Conservation (phyloP, 2,329 filamentous ascomycete species). For the Bipolaris oryzae region DNA sequence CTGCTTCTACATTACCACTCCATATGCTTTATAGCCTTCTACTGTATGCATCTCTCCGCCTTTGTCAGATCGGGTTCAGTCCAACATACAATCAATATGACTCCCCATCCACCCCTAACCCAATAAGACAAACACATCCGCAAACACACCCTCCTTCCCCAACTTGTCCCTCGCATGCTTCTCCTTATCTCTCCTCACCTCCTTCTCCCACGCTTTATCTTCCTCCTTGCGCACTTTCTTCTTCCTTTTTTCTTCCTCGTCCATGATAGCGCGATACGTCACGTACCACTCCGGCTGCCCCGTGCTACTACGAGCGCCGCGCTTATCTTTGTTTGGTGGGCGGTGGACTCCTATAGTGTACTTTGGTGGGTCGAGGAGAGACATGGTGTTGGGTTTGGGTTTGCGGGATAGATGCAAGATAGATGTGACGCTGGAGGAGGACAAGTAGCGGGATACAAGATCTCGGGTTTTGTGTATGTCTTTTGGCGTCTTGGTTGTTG, state of each 20-base stretch:
- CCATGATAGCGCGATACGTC: background rate
- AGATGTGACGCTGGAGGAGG: background rate
- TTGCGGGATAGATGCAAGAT: background rate
- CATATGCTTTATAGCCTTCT: too few species aligned
- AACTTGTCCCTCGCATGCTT: background rate
- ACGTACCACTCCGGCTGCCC: background rate
- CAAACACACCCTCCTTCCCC: background rate
- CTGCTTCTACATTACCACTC: too few species aligned
- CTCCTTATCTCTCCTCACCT: background rate
- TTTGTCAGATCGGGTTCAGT: too few species aligned
- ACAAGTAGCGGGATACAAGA: background rate
- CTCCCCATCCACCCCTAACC: background rate
- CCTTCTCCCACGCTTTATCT: background rate
- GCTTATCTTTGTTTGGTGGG: background rate
- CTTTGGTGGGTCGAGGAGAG: too few species aligned
- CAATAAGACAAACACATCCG: background rate
- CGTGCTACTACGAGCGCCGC: background rate
- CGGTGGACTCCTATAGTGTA: too few species aligned
- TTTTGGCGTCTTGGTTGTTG: background rate
- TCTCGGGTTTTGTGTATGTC: background rate
- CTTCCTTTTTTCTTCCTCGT: background rate
- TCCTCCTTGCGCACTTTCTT: background rate
- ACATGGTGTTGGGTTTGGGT: background rate
- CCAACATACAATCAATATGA: background rate
- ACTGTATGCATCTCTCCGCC: too few species aligned